These are phyloP conservation scores for Brassica rapa DNA, from an alignment of 345 rosid genomes.

Conservation along the genomic window DNA sequence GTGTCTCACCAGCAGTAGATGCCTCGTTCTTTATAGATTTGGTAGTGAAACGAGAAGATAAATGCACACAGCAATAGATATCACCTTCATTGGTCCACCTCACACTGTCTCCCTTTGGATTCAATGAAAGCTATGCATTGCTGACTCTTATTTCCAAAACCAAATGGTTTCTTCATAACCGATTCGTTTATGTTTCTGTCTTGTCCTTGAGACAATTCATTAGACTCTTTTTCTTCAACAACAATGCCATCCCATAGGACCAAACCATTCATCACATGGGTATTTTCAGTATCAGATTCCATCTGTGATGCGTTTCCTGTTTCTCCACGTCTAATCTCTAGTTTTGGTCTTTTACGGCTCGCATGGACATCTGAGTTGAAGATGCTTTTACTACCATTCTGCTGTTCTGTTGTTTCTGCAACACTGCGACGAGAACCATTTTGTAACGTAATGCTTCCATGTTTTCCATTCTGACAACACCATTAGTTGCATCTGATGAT, in stretches of 20 bases:
- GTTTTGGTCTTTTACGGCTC: too few relatives aligned
- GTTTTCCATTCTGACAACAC: too few relatives aligned
- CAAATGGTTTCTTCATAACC: constrained; percentile 48
- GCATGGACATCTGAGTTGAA: too few relatives aligned
- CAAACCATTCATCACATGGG: constrained; percentile 31
- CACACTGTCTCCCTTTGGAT: constrained; percentile 91
- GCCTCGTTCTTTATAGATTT: constrained; percentile 57
- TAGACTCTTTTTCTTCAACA: constrained; percentile 50
- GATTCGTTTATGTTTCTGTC: constrained; percentile 3
- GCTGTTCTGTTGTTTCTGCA: too few relatives aligned
- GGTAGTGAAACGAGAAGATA: constrained; percentile 89
- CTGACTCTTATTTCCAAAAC: constrained; percentile 65
- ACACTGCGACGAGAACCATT: too few relatives aligned
- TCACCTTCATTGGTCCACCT: constrained; percentile 99
- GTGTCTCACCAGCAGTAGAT: constrained; percentile 55
- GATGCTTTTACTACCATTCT: too few relatives aligned
- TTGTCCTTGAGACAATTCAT: too few relatives aligned
- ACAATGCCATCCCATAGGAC: constrained; percentile 74
- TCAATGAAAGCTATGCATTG: constrained; percentile 93
- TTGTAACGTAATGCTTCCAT: too few relatives aligned
- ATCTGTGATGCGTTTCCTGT: too few relatives aligned
- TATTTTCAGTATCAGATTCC: too few relatives aligned
- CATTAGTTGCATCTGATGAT: too few relatives aligned
- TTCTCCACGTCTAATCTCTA: too few relatives aligned
- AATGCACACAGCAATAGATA: constrained; percentile 94